Conservation (phyloP, 345 rosid genomes). For the Carallia brachiata region DNA sequence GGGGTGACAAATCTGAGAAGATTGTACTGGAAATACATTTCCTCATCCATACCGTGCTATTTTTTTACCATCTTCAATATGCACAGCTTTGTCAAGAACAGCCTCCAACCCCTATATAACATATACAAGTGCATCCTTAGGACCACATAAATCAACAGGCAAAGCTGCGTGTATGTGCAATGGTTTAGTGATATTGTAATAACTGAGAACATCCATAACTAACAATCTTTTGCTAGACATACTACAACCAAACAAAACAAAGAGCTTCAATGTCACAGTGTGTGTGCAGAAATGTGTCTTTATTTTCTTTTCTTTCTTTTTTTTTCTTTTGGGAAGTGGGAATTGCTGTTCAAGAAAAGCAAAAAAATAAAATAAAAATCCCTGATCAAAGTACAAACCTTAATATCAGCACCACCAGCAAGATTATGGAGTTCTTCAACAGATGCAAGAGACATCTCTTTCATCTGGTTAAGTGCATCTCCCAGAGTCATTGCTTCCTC, state of each 20-base stretch:
- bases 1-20: conserved; percentile 19
- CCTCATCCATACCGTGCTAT: conserved; percentile 61
- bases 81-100: conserved; percentile 95
- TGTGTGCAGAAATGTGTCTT: too few relatives aligned
- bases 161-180: not conserved
- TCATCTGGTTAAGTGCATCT: conserved; percentile 75
- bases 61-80: conserved; percentile 93
- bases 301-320: not conserved
- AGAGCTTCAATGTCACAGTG: not conserved
- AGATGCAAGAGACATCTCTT: conserved; percentile 75
- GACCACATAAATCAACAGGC: conserved; percentile 4
- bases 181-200: not conserved
- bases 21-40: not conserved
- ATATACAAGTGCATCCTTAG: conserved; percentile 7
- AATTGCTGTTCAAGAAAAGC: not conserved
- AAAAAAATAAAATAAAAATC: not conserved
- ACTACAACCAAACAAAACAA: not conserved
- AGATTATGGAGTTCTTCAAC: conserved; percentile 96
- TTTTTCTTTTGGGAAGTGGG: not conserved
- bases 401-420: conserved; percentile 97
- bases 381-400: conserved; percentile 42
- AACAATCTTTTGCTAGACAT: not conserved
- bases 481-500: conserved; percentile 74
- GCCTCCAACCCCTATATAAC: conserved; percentile 97
- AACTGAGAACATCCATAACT: not conserved